Percentiles rank a stretch among this genome's conserved stretches.
These are phyloP conservation scores for Calonectria leucothoes DNA, from an alignment of 2,329 filamentous ascomycete genomes.

Conservation along the genomic window DNA sequence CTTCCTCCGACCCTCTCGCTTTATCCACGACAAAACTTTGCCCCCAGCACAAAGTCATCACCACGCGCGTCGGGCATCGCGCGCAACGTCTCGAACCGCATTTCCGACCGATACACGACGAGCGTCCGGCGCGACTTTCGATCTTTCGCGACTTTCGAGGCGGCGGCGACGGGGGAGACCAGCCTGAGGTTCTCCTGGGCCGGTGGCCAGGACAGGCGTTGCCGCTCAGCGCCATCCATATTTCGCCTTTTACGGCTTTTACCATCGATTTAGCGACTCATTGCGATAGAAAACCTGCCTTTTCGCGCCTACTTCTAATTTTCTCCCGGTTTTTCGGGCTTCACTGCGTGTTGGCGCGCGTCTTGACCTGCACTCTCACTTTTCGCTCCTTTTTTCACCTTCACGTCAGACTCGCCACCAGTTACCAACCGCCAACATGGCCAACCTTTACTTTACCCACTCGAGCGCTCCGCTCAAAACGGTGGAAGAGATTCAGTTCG, in stretches of 20 bases:
- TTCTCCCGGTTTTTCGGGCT: constrained; percentile 41
- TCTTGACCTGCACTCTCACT: constrained; percentile 36
- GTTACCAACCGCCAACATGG: constrained; percentile 73
- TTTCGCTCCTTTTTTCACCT: constrained; percentile 40
- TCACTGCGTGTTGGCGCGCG: constrained; percentile 37
- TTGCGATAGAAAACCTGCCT: constrained; percentile 37
- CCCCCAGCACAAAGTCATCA: constrained; percentile 54
- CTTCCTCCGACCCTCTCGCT: constrained; percentile 52
- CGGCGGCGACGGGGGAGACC: constrained; percentile 59
- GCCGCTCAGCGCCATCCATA: constrained; percentile 55
- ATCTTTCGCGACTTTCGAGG: constrained; percentile 51
- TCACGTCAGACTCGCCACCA: constrained; percentile 41
- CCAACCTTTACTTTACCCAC: constrained; percentile 90
- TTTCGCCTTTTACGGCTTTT: constrained; percentile 45
- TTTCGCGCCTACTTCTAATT: constrained; percentile 34
- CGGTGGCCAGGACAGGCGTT: constrained; percentile 58
- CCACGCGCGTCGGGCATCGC: constrained; percentile 66
- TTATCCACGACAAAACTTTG: constrained; percentile 59
- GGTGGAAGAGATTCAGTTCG: constrained; percentile 99
- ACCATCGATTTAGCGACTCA: constrained; percentile 47
- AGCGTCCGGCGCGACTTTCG: constrained; percentile 51
- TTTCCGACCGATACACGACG: constrained; percentile 44
- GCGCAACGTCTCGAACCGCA: constrained; percentile 48
- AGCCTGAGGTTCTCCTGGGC: constrained; percentile 60
- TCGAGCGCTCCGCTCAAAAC: constrained; percentile 97